phyloP scores from a whole-genome alignment of 225 moss, liverwort and hornwort species.

The Straminergon stramineum region DNA sequence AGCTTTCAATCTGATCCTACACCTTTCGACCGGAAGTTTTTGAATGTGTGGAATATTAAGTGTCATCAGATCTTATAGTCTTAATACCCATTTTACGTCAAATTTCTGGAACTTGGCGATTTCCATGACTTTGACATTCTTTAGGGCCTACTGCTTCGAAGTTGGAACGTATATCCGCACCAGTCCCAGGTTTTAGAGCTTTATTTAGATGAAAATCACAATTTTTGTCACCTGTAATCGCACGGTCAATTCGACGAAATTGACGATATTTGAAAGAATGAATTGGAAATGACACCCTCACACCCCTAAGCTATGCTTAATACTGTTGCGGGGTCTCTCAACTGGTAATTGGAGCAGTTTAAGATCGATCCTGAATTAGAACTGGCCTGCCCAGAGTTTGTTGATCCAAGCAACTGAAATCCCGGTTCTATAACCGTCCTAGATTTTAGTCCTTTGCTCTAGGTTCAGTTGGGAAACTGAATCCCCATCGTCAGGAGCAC shows the following conservation, averaged over 20 bases:
- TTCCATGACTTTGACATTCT: background rate
- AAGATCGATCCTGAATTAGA: background rate
- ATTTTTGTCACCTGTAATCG: background rate
- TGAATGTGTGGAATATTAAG: background rate
- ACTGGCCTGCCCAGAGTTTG: background rate
- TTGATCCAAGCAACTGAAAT: background rate
- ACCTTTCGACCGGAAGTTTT: background rate
- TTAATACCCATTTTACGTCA: background rate
- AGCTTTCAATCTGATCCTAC: background rate
- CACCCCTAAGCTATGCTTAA: background rate
- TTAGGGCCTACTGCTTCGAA: background rate
- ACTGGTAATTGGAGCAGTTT: background rate
- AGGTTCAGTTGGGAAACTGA: background rate
- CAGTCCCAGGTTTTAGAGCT: background rate
- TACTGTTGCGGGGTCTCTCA: background rate
- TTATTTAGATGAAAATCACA: background rate
- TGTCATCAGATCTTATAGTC: background rate
- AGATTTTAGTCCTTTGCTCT: background rate
- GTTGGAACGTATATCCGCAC: background rate
- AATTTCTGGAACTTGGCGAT: background rate
- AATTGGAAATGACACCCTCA: background rate
- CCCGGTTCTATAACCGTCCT: background rate
- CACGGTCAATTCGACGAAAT: background rate
- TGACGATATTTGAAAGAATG: too few species aligned
- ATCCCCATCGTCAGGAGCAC: background rate